A percentile compares a stretch with the other conserved stretches of the same genome.
Conservation (phyloP, 208 protist genomes). For the Acanthamoeba divionensis region DNA sequence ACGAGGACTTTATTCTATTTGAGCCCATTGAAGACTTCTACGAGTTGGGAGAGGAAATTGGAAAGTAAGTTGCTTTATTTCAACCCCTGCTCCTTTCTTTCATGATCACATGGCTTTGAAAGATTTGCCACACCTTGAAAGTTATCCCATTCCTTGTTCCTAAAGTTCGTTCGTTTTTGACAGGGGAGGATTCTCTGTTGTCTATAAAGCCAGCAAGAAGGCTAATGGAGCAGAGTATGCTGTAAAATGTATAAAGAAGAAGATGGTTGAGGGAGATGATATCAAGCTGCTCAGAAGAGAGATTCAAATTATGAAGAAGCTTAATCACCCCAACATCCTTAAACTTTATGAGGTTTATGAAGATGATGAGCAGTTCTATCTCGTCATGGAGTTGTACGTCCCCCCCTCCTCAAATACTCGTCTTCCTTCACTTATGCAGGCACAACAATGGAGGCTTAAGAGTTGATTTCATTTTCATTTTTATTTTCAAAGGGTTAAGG, state of each 20-base stretch:
- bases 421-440: background rate
- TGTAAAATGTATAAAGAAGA: constrained; percentile 25
- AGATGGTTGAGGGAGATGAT: background rate
- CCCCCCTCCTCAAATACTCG: background rate
- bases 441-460: background rate
- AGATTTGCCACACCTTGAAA: too few species aligned
- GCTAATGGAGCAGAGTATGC: background rate
- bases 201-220: background rate
- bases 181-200: constrained; percentile 3
- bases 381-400: constrained; percentile 12
- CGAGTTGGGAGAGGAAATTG: constrained; percentile 1
- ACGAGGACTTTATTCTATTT: constrained; percentile 8
- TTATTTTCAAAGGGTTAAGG: constrained; percentile 59
- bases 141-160: background rate
- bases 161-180: background rate
- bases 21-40: background rate
- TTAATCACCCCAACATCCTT: constrained; percentile 93
- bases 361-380: constrained; percentile 72
- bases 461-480: background rate
- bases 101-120: background rate
- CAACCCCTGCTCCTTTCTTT: background rate
- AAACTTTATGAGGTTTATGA: constrained; percentile 93
- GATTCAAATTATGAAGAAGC: constrained; percentile 94
- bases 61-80: background rate
- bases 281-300: constrained; percentile 83